Percentiles rank a stretch among this genome's conserved stretches.
Conservation (phyloP, 2,329 filamentous ascomycete species). For the Hirsutella minnesotensis region DNA sequence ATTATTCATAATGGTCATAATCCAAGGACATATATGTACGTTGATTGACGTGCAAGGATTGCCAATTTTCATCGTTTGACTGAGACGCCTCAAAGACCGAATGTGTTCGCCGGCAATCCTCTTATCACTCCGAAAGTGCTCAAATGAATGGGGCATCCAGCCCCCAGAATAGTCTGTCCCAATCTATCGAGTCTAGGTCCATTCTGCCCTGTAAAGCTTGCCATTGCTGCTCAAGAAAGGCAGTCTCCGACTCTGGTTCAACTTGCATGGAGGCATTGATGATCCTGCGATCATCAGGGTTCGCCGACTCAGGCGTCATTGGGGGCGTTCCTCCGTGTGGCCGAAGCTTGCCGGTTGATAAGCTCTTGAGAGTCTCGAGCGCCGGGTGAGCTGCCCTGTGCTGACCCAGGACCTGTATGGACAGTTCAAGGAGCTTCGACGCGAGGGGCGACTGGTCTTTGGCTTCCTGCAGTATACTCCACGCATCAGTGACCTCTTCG, state of each 20-base stretch:
- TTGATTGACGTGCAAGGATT: too few relatives aligned
- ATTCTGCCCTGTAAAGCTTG: conserved; percentile 15
- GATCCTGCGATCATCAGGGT: conserved; percentile 6
- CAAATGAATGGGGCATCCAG: conserved; percentile 21
- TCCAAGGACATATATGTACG: too few relatives aligned
- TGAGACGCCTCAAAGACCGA: too few relatives aligned
- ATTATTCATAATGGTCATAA: too few relatives aligned
- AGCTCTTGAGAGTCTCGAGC: conserved; percentile 9
- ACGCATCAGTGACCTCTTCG: conserved; percentile 17
- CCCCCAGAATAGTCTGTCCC: conserved; percentile 22
- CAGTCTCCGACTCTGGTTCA: conserved; percentile 5
- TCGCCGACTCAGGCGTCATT: conserved; percentile 17
- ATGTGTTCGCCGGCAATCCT: too few relatives aligned
- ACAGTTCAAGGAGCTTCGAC: conserved; percentile 17
- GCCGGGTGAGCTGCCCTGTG: conserved; percentile 15
- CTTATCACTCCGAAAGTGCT: too few relatives aligned
- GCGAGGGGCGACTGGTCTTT: conserved; percentile 16
- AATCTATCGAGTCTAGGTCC: conserved; percentile 22
- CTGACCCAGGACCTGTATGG: conserved; percentile 19
- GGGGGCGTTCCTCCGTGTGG: conserved; percentile 8
- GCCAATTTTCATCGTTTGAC: too few relatives aligned
- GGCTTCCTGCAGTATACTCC: conserved; percentile 20
- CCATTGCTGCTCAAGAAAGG: conserved; percentile 14
- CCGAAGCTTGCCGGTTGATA: conserved; percentile 1
- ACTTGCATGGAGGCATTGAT: conserved; percentile 3